Conservation (phyloP, 345 rosid species). For the Murraya paniculata region DNA sequence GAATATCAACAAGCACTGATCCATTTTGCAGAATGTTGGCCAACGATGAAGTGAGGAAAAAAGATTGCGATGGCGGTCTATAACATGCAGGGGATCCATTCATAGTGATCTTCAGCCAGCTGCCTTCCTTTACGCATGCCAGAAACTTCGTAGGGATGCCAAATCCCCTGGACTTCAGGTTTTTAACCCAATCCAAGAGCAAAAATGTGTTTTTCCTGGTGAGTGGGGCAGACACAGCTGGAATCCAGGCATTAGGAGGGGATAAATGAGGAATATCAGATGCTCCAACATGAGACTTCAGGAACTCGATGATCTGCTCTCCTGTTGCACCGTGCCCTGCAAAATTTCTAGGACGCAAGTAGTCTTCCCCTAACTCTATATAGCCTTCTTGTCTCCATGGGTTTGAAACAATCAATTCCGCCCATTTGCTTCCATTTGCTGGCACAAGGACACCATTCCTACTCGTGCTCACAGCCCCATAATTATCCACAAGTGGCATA, state of each 20-base stretch:
- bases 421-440: slow-evolving; percentile 67
- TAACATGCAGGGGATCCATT: slow-evolving; percentile 36
- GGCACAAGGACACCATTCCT: slow-evolving; percentile 54
- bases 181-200: slow-evolving; percentile 53
- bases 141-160: slow-evolving; percentile 43
- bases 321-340: slow-evolving; percentile 36
- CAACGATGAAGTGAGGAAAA: slow-evolving; percentile 48
- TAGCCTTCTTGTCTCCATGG: slow-evolving; percentile 51
- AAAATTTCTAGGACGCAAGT: slow-evolving; percentile 29
- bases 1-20: slow-evolving; percentile 58
- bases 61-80: slow-evolving; percentile 60
- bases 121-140: slow-evolving; percentile 44
- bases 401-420: slow-evolving; percentile 41
- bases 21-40: slow-evolving; percentile 54
- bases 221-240: slow-evolving; percentile 51
- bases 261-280: slow-evolving; percentile 46
- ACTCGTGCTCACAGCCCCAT: slow-evolving; percentile 26
- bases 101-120: slow-evolving; percentile 59
- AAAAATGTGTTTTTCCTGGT: slow-evolving; percentile 46
- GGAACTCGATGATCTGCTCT: slow-evolving; percentile 37
- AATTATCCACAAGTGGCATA: slow-evolving; percentile 61
- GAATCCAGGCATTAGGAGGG: slow-evolving; percentile 56
- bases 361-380: slow-evolving; percentile 57
- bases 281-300: slow-evolving; percentile 28
- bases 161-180: not conserved